Base-by-base conservation (phyloP, 148 eudicot genomes). In the Tetragonia tetragonoides region DNA sequence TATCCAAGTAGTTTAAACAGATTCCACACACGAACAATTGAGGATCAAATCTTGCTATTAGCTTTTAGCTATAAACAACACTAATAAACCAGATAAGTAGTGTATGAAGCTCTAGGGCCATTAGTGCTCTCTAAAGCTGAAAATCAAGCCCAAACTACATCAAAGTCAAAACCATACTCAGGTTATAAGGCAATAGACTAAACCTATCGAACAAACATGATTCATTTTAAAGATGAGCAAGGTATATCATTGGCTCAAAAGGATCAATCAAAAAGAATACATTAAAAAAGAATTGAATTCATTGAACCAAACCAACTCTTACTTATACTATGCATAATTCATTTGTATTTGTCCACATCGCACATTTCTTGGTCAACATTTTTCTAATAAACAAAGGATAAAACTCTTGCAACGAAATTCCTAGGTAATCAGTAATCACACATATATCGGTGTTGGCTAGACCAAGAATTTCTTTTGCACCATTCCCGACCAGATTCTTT, bases 1-100 rank as follows among this genome's bases (percentile, higher is more conserved):
- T 73, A 82, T 82, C 78, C 39, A 47, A 3, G 70, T 77, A 67
- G 70, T 66, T 82, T 73, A 74, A 73, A 7, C 62, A 51, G 74
- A 82, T 68, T 67, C 37, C 15, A 12, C 57, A 46, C 17, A 38
- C 16, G 21, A n/a, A 18, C 3, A 3, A 23, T 42, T 47, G 56
- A 53, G 66, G 46, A 79, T 73, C 73, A 16, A 68, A 72, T 66
- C 81, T 61, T 57, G 17, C 20, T 4, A 40, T 24, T 78, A 38
- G 47, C 47, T 41, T 23, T 42, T 5, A 11, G 46, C 18, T 44
- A 10, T 69, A 69, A 69, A 7, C n/a, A 16, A 20, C 40, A 44
- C 47, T 44, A 44, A 44, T 44, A 9, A 44, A 44, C 47, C 47
- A 44, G 47, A 44, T 5, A 44, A 28, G 41, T 42, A 14, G 24